These are phyloP conservation scores for Curvularia sp. DNA, from an alignment of 2,329 filamentous ascomycete species.

Conservation along the genomic window DNA sequence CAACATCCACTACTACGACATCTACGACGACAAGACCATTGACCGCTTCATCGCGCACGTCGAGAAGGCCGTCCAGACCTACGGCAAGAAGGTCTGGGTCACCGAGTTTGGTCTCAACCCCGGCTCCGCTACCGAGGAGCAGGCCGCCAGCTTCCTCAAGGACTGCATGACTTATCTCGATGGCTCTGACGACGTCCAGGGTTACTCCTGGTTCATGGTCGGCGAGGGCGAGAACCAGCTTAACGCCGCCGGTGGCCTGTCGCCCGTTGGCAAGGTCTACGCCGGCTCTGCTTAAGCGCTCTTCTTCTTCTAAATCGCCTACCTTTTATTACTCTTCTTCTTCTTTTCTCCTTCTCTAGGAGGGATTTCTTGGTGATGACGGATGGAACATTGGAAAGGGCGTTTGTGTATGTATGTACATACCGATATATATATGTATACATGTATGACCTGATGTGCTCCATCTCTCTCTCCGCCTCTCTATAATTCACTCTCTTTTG, in stretches of 20 bases:
- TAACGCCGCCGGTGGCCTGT: slow-evolving; percentile 34
- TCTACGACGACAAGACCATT: slow-evolving; percentile 37
- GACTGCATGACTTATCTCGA: slow-evolving; percentile 47
- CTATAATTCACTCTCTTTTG: background rate
- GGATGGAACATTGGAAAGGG: background rate
- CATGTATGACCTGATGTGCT: background rate
- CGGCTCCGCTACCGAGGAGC: slow-evolving; percentile 37
- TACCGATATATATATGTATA: background rate
- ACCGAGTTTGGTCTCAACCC: slow-evolving; percentile 50
- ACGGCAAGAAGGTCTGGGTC: slow-evolving; percentile 47
- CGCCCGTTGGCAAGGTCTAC: slow-evolving; percentile 37
- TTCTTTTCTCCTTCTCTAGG: too few species aligned
- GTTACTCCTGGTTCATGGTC: slow-evolving; percentile 52
- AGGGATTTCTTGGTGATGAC: too few species aligned
- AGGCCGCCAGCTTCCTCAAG: slow-evolving; percentile 48
- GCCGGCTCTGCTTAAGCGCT: slow-evolving; percentile 24
- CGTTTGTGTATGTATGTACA: slow-evolving; percentile 11
- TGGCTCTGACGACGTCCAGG: slow-evolving; percentile 35
- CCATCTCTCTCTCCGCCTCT: background rate
- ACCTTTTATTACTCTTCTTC: background rate
- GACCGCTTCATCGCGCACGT: slow-evolving; percentile 52
- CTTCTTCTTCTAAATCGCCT: background rate
- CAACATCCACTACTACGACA: slow-evolving; percentile 53
- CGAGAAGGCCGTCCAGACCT: slow-evolving; percentile 40
- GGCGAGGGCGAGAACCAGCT: slow-evolving; percentile 43